phyloP scores from a whole-genome alignment of 805 yeast genomes.

The Grigorovia humatica region DNA sequence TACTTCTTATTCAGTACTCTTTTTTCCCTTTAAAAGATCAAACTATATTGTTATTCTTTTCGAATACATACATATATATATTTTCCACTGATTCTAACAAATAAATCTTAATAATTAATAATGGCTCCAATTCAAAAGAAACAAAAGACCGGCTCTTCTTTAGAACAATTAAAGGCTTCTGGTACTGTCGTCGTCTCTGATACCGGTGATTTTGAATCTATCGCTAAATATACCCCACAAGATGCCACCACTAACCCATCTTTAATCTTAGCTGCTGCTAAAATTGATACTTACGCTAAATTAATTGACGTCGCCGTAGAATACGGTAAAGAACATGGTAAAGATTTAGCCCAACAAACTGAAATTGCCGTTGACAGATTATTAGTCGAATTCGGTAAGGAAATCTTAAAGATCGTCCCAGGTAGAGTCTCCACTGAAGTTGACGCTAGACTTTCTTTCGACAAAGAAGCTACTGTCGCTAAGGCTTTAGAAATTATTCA shows the following conservation, averaged over 20 bases:
- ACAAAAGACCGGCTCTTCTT: constrained; percentile 43
- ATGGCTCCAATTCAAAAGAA: constrained; percentile 20
- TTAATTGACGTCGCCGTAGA: constrained; percentile 82
- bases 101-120: neutral
- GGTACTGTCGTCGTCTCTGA: constrained; percentile 96
- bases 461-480: constrained; percentile 82
- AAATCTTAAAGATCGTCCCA: constrained; percentile 86
- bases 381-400: constrained; percentile 89
- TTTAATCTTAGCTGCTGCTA: constrained; percentile 86
- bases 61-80: neutral
- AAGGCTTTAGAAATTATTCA: constrained; percentile 85
- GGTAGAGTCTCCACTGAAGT: constrained; percentile 99
- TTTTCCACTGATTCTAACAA: neutral
- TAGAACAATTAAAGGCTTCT: constrained; percentile 84
- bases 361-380: constrained; percentile 76
- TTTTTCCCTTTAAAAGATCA: neutral
- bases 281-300: constrained; percentile 75
- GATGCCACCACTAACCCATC: constrained; percentile 99
- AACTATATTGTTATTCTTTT: neutral
- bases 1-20: too few species aligned
- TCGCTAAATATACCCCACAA: constrained; percentile 95
- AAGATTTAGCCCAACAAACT: constrained; percentile 46
- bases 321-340: constrained; percentile 58
- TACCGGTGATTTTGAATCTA: constrained; percentile 96
- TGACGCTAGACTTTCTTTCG: constrained; percentile 92